Base-by-base conservation (phyloP, 306 rosid species). In the Hippophae tibetana region DNA sequence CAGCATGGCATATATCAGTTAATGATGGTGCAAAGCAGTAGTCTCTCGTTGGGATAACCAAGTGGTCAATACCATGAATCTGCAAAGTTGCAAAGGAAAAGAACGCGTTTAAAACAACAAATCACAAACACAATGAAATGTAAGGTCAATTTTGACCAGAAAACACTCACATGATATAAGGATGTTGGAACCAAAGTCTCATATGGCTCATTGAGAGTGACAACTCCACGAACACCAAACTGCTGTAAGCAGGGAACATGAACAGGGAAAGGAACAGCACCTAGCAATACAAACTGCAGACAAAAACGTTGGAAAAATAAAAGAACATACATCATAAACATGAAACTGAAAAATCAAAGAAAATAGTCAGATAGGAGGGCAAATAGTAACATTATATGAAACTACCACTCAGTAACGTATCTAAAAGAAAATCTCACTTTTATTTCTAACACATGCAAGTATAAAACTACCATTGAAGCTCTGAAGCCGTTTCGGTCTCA, bases 191-290 rank as follows among this genome's bases (percentile, higher is more conserved):
- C 99, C 89, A 93, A 81, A 67, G 99, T 93, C 79, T 93, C 99
- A 23, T 93, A 93, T 43, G 95, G 58, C 68, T 93, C 99, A 43
- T 88, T 93, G 68, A 93, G 76, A 12, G 99, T 93, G 73, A 93
- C 79, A 43, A 93, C 99, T 70, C 94, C 99, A 2, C 78, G 60
- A 56, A 93, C 99, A 59, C 97, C 99, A 52, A 69, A 86, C 78
- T 88, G 84, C 84, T 82, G 88, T 42, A 93, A 69, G 65, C 54
- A 80, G 38, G 95, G 97, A 65, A 93, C 95, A 62, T 93, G 90
- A 41, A 79, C 59, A 44, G 99, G 99, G 71, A 93, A 93, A 54
- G 99, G 99, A 70, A 93, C 99, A 60, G 99, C 99, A 54, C 99
- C 99, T 80, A 93, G 67, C 74, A 93, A 66, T 70, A 93, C 69